These are phyloP conservation scores for Elaeis oleifera DNA, from an alignment of 202 grass and related monocot genomes.

Conservation along the genomic window DNA sequence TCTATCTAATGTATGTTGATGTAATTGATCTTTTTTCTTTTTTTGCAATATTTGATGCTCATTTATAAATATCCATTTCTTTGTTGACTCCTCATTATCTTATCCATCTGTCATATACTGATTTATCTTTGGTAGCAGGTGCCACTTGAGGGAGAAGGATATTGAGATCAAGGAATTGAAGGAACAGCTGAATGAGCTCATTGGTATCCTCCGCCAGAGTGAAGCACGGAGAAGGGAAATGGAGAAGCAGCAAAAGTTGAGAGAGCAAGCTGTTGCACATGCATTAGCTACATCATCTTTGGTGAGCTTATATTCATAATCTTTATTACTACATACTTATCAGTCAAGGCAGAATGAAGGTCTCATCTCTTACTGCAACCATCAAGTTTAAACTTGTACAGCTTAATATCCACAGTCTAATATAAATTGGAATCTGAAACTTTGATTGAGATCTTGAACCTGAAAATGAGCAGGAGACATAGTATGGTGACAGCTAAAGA, in stretches of 20 bases:
- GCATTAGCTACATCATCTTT: conserved; percentile 50
- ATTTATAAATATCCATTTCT: neutral
- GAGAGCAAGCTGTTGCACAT: conserved; percentile 43
- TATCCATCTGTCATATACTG: conserved; percentile 1
- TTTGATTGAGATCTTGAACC: too few relatives aligned
- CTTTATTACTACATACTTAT: too few relatives aligned
- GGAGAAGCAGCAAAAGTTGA: conserved; percentile 84
- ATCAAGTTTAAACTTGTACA: too few relatives aligned
- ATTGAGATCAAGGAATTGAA: conserved; percentile 90
- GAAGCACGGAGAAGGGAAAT: conserved; percentile 83
- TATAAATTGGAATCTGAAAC: too few relatives aligned
- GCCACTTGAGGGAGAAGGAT: conserved; percentile 70
- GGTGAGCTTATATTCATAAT: conserved; percentile 27
- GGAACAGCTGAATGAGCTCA: conserved; percentile 88
- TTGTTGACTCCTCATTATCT: neutral
- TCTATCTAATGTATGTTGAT: too few relatives aligned
- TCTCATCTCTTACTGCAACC: too few relatives aligned
- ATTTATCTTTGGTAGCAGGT: conserved; percentile 40
- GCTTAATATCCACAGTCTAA: too few relatives aligned
- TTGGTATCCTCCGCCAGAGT: conserved; percentile 80
- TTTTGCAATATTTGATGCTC: too few relatives aligned
- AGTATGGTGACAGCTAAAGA: too few relatives aligned
- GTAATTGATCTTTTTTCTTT: too few relatives aligned
- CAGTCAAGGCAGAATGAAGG: too few relatives aligned
- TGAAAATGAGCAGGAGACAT: too few relatives aligned